phyloP scores from a whole-genome alignment of 2,329 filamentous ascomycete species.

The Xylaria sp. region DNA sequence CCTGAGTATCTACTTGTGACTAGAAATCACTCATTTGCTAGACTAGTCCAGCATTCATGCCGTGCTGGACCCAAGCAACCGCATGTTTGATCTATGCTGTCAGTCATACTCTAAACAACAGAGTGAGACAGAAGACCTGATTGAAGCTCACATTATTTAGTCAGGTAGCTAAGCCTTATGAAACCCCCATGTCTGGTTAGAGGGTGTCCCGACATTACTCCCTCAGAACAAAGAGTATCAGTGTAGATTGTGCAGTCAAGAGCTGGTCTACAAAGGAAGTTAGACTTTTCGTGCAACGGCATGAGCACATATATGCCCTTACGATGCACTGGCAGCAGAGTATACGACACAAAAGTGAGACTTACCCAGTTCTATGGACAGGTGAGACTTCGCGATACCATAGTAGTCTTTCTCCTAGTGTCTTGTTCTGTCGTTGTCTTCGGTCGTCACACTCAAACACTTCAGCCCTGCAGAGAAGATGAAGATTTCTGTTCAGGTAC shows the following conservation, averaged over 20 bases:
- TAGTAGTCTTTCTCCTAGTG: neutral
- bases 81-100: neutral
- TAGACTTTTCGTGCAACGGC: too few species aligned
- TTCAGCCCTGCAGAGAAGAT: neutral
- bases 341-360: neutral
- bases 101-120: neutral
- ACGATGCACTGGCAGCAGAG: neutral
- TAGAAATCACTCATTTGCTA: neutral
- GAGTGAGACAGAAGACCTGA: neutral
- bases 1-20: neutral
- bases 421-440: neutral
- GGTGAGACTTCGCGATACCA: neutral
- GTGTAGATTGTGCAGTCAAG: too few species aligned
- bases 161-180: neutral
- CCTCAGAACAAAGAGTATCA: too few species aligned
- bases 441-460: neutral
- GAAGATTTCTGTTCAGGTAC: neutral
- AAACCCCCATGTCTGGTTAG: neutral
- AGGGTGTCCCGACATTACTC: too few species aligned
- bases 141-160: neutral
- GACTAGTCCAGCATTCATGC: neutral
- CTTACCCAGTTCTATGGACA: too few species aligned
- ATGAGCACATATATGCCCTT: too few species aligned
- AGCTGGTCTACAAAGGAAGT: too few species aligned
- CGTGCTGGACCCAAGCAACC: neutral